phyloP scores from a whole-genome alignment of 2,329 filamentous ascomycete species.

The Paraconiothyrium sp. region DNA sequence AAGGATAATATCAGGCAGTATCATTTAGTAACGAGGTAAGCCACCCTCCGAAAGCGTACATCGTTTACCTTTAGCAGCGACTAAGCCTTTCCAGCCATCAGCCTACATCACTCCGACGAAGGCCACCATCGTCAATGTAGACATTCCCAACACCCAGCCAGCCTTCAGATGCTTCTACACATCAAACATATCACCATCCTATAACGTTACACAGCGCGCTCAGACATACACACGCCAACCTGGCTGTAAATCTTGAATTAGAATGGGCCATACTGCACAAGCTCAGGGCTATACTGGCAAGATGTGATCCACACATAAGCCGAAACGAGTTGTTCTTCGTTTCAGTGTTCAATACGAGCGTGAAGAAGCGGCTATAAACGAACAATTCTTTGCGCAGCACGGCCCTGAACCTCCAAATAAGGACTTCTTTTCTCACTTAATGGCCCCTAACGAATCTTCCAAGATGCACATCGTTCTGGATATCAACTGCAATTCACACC shows the following conservation, averaged over 20 bases:
- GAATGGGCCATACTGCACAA: conserved; percentile 3
- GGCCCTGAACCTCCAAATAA: conserved; percentile 16
- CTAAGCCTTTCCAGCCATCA: conserved; percentile 1
- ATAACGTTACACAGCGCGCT: conserved; percentile 3
- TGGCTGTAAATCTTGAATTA: neutral
- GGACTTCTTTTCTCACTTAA: conserved; percentile 25
- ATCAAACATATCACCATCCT: conserved; percentile 11
- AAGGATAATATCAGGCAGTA: conserved; percentile 4
- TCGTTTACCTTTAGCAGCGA: neutral
- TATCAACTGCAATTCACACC: conserved; percentile 37
- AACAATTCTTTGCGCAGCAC: conserved; percentile 21
- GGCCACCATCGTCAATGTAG: conserved; percentile 4
- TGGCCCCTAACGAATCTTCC: conserved; percentile 32
- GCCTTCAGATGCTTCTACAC: conserved; percentile 1
- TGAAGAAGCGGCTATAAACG: conserved; percentile 22
- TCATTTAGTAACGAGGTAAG: conserved; percentile 4
- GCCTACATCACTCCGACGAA: conserved; percentile 6
- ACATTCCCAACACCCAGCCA: neutral
- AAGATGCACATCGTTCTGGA: conserved; percentile 42
- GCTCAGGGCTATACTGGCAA: neutral
- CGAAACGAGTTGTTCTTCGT: conserved; percentile 26
- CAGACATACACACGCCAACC: neutral
- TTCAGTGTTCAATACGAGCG: conserved; percentile 24
- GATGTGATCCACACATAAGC: conserved; percentile 17
- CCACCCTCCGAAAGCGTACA: neutral